Evolutionary conservation across 768 basidiomycete genomes (phyloP), one percentile per base, ranked within the genome.

Genomic region (Lactarius vividus): DNA sequence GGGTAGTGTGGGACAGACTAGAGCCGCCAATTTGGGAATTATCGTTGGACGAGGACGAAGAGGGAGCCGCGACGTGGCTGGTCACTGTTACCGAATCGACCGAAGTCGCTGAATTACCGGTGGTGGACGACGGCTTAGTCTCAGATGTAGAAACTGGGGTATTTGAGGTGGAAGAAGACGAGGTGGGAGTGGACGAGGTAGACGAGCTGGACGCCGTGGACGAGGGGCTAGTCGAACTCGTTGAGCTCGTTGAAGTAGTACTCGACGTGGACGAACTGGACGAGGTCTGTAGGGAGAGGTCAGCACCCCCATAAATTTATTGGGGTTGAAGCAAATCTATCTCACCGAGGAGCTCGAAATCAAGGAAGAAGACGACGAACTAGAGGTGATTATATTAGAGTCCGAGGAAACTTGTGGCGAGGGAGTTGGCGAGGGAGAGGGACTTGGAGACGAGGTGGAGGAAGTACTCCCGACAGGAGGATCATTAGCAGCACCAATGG

Each of bases 1-100:
- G 69, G 1, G 81, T 79, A 28, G 80, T 76, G 57, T 75, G 76
- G 10, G 79, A 77, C 66, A 81, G 73, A 62, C 84, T 76, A 5
- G 84, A 78, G 39, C 76, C 80, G 65, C 75, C 78, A 67, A 79
- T 79, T 15, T 73, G 72, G 9, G 71, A 18, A 42, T 76, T 68
- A 29, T 74, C 64, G 49, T 72, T 75, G 72, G 33, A 53, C 35
- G 33, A 73, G 49, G 80, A 64, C 3, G 67, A 28, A 8, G 73
- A 16, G 49, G 73, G 35, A 37, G 63, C 59, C 10, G 71, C 35
- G 28, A 66, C 26, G 15, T 77, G 52, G 26, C 72, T 61, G 11
- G 74, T 72, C 40, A 68, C 11, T 10, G 70, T 70, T 44, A 72
- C 69, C 40, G 66, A 59, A 23, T 64, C 78, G 71, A 37, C 76